These are phyloP conservation scores for Vitis riparia DNA, from an alignment of 164 flowering plant species.

Conservation along the genomic window DNA sequence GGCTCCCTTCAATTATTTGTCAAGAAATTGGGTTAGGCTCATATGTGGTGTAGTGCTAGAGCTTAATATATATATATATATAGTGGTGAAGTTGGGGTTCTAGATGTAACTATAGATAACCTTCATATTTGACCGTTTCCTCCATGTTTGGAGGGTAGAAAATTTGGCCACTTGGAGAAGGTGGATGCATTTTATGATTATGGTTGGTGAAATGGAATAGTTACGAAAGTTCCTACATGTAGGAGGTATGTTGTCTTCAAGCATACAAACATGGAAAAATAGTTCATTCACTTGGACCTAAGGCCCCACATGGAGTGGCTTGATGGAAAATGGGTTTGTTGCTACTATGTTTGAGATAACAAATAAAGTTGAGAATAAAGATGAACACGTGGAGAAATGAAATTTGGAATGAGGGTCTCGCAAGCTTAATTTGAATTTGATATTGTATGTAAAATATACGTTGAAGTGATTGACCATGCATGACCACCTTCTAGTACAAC, in stretches of 20 bases:
- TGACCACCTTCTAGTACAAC: too few relatives aligned
- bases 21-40: conserved; percentile 16
- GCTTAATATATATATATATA: conserved; percentile 2
- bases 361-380: too few relatives aligned
- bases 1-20: conserved; percentile 33
- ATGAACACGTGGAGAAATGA: too few relatives aligned
- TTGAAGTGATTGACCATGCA: too few relatives aligned
- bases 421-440: too few relatives aligned
- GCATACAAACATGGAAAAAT: conserved; percentile 25
- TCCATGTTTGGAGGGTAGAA: conserved; percentile 22
- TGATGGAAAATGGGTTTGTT: conserved; percentile 41
- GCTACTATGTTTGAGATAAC: background rate
- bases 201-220: conserved; percentile 49
- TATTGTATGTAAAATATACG: too few relatives aligned
- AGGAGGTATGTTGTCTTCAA: conserved; percentile 32
- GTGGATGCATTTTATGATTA: conserved; percentile 36
- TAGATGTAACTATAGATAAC: conserved; percentile 23
- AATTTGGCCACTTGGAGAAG: conserved; percentile 34
- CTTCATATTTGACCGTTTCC: conserved; percentile 37
- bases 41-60: conserved; percentile 24
- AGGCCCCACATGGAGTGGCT: conserved; percentile 48
- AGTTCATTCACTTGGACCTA: conserved; percentile 21
- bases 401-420: too few relatives aligned
- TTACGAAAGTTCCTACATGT: conserved; percentile 34
- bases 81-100: background rate